Evolutionary conservation across 345 rosid genomes (phyloP).

Genomic region (Ailanthus altissimus): DNA sequence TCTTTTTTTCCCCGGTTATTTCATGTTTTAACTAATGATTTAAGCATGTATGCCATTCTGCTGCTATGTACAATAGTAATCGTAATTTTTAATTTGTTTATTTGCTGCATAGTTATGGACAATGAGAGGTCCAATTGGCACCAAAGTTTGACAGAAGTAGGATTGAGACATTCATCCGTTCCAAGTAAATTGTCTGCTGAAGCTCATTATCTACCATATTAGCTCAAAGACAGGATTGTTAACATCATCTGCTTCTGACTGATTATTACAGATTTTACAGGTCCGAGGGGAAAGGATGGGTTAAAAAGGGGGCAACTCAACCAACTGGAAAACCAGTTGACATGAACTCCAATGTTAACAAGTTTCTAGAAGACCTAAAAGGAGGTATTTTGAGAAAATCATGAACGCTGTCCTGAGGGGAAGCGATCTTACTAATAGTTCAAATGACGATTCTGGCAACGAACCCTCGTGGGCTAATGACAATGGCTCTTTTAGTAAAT

Average conservation of each 20-base stretch:
- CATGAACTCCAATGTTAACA: constrained; percentile 24
- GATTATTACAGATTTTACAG: constrained; percentile 28
- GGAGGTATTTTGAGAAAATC: constrained; percentile 33
- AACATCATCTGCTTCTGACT: background rate
- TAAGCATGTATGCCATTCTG: background rate
- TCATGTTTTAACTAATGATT: background rate
- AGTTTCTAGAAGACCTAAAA: constrained; percentile 33
- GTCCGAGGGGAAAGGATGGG: constrained; percentile 54
- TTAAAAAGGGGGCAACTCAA: constrained; percentile 28
- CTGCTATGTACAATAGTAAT: constrained; percentile 1
- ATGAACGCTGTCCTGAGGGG: constrained; percentile 63
- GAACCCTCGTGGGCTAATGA: constrained; percentile 51
- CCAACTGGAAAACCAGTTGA: constrained; percentile 29
- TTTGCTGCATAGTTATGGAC: constrained; percentile 45
- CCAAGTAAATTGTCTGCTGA: constrained; percentile 37
- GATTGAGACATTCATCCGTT: constrained; percentile 49
- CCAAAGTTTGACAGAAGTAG: constrained; percentile 41
- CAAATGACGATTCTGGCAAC: constrained; percentile 38
- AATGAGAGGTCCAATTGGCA: constrained; percentile 53
- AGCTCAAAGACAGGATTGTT: background rate
- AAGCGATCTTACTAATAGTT: constrained; percentile 45
- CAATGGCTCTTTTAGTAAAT: background rate
- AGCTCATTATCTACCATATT: background rate
- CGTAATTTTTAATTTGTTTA: constrained; percentile 7
- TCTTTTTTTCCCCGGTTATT: background rate